Evolutionary conservation across 768 basidiomycete genomes (phyloP).

Genomic region (Saitozyma podzolica): DNA sequence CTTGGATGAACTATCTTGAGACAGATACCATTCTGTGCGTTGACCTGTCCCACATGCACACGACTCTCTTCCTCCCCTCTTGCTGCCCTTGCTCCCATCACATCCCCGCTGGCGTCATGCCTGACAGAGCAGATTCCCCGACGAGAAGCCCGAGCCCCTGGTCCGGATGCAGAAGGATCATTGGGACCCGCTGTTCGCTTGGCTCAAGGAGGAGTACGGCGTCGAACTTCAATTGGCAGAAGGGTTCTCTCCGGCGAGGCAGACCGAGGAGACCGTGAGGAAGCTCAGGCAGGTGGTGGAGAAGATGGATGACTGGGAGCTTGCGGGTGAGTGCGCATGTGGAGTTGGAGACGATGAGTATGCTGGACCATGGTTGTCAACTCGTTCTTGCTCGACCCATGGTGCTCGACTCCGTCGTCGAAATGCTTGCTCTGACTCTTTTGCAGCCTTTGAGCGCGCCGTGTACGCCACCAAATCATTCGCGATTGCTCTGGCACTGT

Average conservation of each 20-base stretch:
- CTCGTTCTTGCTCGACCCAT: no score
- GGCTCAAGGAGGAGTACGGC: conserved; percentile 68
- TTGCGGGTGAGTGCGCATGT: conserved; percentile 69
- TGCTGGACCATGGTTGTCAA: no score
- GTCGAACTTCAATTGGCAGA: conserved; percentile 69
- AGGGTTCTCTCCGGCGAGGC: conserved; percentile 69
- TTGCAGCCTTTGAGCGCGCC: conserved; percentile 83
- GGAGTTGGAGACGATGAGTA: no score
- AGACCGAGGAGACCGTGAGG: conserved; percentile 67
- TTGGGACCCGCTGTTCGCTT: conserved; percentile 84
- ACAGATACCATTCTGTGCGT: conserved; percentile 69
- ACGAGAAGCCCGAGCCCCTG: conserved; percentile 71
- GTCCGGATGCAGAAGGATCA: conserved; percentile 74
- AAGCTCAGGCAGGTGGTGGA: conserved; percentile 64
- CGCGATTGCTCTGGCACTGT: conserved; percentile 79
- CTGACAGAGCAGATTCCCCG: conserved; percentile 66
- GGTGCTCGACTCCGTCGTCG: no score
- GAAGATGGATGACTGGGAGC: conserved; percentile 74
- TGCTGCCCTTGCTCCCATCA: neutral
- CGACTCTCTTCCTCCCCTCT: no score
- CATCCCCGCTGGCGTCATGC: neutral
- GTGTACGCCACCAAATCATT: conserved; percentile 89
- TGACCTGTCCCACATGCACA: neutral
- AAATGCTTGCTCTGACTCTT: neutral
- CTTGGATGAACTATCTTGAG: conserved; percentile 80